These are phyloP conservation scores for Clitopilus hobsonii DNA, from an alignment of 768 basidiomycete genomes.

Conservation along the genomic window DNA sequence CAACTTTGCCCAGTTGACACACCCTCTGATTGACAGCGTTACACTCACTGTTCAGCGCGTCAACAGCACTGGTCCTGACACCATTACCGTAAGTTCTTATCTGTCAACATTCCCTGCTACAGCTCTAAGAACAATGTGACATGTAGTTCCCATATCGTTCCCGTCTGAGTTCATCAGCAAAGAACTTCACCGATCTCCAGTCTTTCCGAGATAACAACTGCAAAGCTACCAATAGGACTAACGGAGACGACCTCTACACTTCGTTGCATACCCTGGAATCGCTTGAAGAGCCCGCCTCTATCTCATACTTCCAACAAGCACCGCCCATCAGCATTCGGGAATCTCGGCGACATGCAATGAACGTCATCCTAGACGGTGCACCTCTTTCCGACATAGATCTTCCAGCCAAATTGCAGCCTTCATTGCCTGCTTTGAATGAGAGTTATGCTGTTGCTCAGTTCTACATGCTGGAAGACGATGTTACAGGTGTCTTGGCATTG, in stretches of 20 bases:
- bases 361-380: conserved; percentile 43
- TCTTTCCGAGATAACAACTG: conserved; percentile 54
- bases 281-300: conserved; percentile 14
- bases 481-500: conserved; percentile 52
- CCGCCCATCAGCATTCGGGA: conserved; percentile 25
- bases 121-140: not conserved
- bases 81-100: conserved; percentile 34
- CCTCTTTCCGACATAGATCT: conserved; percentile 41
- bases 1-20: conserved; percentile 51
- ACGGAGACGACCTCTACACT: conserved; percentile 38
- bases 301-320: conserved; percentile 36
- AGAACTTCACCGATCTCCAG: conserved; percentile 41
- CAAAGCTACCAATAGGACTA: conserved; percentile 40
- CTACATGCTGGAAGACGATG: conserved; percentile 44
- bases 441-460: conserved; percentile 52
- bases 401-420: conserved; percentile 35
- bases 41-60: conserved; percentile 41
- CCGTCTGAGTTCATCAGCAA: conserved; percentile 38
- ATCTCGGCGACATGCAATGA: conserved; percentile 33
- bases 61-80: conserved; percentile 32
- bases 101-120: not conserved
- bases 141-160: conserved; percentile 54
- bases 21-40: conserved; percentile 46
- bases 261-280: conserved; percentile 5
- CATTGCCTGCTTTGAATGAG: conserved; percentile 31